Percentiles rank a stretch among this genome's conserved stretches.
These are phyloP conservation scores for Cladophialophora exuberans DNA, from an alignment of 2,329 filamentous ascomycete genomes.

Conservation along the genomic window DNA sequence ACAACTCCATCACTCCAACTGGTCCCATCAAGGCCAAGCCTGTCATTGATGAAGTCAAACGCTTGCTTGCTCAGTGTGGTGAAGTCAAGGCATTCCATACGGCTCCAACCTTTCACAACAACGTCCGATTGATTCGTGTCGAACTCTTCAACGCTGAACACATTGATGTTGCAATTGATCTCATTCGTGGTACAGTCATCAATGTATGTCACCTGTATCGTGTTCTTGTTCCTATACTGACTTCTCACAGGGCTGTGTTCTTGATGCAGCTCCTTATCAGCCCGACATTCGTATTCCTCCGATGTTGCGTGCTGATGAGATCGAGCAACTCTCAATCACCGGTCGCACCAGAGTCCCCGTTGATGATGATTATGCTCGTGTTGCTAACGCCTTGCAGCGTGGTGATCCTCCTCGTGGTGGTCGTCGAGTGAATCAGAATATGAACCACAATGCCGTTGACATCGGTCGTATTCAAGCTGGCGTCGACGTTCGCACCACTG, in stretches of 20 bases:
- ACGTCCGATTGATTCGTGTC: slow-evolving; percentile 42
- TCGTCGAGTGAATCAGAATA: slow-evolving; percentile 29
- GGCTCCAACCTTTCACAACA: slow-evolving; percentile 36
- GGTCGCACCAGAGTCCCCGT: slow-evolving; percentile 45
- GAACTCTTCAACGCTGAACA: slow-evolving; percentile 46
- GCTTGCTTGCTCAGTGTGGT: slow-evolving; percentile 43
- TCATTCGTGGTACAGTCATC: slow-evolving; percentile 38
- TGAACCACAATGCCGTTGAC: slow-evolving; percentile 50
- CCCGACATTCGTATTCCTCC: slow-evolving; percentile 19
- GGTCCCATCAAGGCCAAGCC: slow-evolving; percentile 12
- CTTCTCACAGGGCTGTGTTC: slow-evolving; percentile 39
- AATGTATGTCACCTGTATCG: slow-evolving; percentile 10
- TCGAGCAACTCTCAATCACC: slow-evolving; percentile 39
- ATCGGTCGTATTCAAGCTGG: slow-evolving; percentile 56
- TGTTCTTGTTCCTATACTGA: slow-evolving; percentile 3
- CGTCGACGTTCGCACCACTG: slow-evolving; percentile 74
- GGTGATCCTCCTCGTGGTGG: slow-evolving; percentile 24
- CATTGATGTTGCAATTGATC: slow-evolving; percentile 41
- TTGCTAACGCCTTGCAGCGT: slow-evolving; percentile 31
- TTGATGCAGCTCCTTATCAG: slow-evolving; percentile 16
- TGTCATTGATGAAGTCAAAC: slow-evolving; percentile 55
- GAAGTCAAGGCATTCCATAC: slow-evolving; percentile 42
- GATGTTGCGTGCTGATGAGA: slow-evolving; percentile 19
- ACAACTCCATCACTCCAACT: slow-evolving; percentile 33
- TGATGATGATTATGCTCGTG: slow-evolving; percentile 37